Evolutionary conservation across 768 basidiomycete species (phyloP).

Genomic region (Holtermanniella nyarrowii): DNA sequence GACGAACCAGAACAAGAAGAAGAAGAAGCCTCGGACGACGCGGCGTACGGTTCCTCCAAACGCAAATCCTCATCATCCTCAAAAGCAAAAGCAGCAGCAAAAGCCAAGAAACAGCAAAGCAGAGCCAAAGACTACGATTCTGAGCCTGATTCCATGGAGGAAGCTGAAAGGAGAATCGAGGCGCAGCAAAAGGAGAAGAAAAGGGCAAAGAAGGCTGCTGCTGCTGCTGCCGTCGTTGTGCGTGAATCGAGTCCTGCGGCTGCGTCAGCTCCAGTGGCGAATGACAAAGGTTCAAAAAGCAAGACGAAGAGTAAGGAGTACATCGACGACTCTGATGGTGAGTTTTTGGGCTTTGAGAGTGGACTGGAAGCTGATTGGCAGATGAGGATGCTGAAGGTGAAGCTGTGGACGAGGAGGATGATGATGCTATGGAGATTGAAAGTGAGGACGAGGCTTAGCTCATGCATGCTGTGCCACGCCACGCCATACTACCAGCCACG

Average conservation of each 20-base stretch:
- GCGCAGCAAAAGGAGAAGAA: conserved; percentile 25
- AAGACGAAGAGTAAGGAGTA: conserved; percentile 23
- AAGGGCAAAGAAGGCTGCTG: conserved; percentile 19
- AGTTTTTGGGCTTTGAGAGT: neutral
- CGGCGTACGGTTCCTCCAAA: conserved; percentile 4
- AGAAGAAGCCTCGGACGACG: conserved; percentile 9
- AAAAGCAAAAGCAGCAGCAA: conserved; percentile 3
- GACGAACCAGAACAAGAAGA: conserved; percentile 12
- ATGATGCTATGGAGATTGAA: conserved; percentile 25
- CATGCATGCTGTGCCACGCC: too few relatives aligned
- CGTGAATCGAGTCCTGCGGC: neutral
- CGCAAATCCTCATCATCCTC: conserved; percentile 2
- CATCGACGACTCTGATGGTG: conserved; percentile 13
- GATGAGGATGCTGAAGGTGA: neutral
- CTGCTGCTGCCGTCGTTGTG: too few relatives aligned
- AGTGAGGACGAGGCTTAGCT: conserved; percentile 30
- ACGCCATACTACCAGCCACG: too few relatives aligned
- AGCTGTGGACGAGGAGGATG: neutral
- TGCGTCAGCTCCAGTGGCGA: neutral
- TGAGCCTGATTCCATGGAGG: conserved; percentile 31
- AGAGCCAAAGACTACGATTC: conserved; percentile 8
- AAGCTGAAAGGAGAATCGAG: conserved; percentile 30
- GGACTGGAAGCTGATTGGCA: conserved; percentile 14
- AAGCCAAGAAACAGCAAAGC: conserved; percentile 9
- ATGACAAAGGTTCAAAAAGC: neutral